Conservation (phyloP, 768 basidiomycete species). For the Russula brevipes region DNA sequence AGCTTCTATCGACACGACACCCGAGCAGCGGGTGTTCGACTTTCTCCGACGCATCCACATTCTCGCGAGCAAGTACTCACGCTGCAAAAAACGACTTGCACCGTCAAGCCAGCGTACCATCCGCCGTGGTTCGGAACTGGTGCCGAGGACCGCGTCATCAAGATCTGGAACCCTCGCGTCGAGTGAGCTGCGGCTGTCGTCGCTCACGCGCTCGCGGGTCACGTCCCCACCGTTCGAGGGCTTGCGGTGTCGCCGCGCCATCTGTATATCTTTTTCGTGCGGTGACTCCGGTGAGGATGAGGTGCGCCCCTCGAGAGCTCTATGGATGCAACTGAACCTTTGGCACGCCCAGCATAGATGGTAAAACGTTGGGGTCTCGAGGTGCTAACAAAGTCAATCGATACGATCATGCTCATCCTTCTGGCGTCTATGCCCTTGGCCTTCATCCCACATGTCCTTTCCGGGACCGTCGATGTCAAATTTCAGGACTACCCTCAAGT, state of each 20-base stretch:
- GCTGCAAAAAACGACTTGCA: constrained; percentile 88
- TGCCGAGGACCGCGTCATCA: constrained; percentile 95
- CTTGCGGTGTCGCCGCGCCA: constrained; percentile 88
- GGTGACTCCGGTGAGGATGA: constrained; percentile 99
- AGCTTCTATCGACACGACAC: constrained; percentile 69
- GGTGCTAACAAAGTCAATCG: constrained; percentile 94
- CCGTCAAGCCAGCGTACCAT: constrained; percentile 94
- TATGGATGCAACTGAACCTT: neutral
- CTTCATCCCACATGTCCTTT: constrained; percentile 93
- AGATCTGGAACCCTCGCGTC: constrained; percentile 97
- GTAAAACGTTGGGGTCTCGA: constrained; percentile 99
- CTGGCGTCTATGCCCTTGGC: constrained; percentile 91
- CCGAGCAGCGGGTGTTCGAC: constrained; percentile 66
- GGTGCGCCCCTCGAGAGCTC: constrained; percentile 41
- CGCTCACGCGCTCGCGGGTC: constrained; percentile 83
- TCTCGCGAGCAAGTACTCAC: constrained; percentile 76
- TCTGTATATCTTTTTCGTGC: constrained; percentile 96
- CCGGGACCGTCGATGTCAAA: constrained; percentile 93
- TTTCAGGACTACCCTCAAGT: constrained; percentile 98
- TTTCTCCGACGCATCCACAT: constrained; percentile 54
- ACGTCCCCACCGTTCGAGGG: constrained; percentile 94
- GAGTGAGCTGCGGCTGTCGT: constrained; percentile 92
- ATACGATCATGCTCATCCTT: constrained; percentile 97
- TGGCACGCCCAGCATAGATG: constrained; percentile 58
- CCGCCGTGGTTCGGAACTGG: constrained; percentile 89